Evolutionary conservation across 495 filamentous ascomycete species (phyloP).

Genomic region (Amniculicola lignicola): DNA sequence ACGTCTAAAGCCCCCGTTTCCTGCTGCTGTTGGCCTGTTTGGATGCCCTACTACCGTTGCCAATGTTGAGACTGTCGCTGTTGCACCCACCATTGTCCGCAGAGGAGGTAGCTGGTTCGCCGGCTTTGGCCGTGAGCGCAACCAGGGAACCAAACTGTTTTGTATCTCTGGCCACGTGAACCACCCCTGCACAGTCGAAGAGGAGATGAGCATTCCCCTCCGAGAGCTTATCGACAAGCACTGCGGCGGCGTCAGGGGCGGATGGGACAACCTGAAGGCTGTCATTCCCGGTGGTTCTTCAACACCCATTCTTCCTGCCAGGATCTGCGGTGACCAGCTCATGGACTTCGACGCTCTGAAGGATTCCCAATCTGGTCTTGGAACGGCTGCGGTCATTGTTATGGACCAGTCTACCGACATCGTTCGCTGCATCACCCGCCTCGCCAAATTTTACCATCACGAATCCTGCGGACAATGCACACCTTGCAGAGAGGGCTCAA

Average conservation of each 20-base stretch:
- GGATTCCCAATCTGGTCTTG: conserved; percentile 93
- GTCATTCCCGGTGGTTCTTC: conserved; percentile 96
- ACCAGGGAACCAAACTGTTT: conserved; percentile 94
- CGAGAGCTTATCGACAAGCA: conserved; percentile 95
- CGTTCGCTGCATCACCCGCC: conserved; percentile 84
- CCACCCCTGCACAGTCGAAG: conserved; percentile 95
- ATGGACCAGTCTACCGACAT: conserved; percentile 98
- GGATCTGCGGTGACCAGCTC: conserved; percentile 83
- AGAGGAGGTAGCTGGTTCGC: conserved; percentile 91
- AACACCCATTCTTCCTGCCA: conserved; percentile 87
- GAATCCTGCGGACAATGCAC: conserved; percentile 98
- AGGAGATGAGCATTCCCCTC: conserved; percentile 96
- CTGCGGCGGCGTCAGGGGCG: conserved; percentile 92
- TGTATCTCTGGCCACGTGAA: conserved; percentile 99
- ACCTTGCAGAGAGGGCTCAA: conserved; percentile 93
- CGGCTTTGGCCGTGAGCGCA: conserved; percentile 87
- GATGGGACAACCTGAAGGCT: conserved; percentile 95
- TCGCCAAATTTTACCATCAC: conserved; percentile 96
- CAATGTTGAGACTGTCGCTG: conserved; percentile 95
- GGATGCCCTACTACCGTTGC: conserved; percentile 97
- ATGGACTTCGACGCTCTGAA: conserved; percentile 99
- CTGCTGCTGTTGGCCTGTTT: conserved; percentile 93
- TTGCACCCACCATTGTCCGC: conserved; percentile 92
- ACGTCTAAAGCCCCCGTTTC: conserved; percentile 96
- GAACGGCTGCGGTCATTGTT: conserved; percentile 97